These are phyloP conservation scores for Russula sp. DNA, from an alignment of 768 basidiomycete species.

Conservation along the genomic window DNA sequence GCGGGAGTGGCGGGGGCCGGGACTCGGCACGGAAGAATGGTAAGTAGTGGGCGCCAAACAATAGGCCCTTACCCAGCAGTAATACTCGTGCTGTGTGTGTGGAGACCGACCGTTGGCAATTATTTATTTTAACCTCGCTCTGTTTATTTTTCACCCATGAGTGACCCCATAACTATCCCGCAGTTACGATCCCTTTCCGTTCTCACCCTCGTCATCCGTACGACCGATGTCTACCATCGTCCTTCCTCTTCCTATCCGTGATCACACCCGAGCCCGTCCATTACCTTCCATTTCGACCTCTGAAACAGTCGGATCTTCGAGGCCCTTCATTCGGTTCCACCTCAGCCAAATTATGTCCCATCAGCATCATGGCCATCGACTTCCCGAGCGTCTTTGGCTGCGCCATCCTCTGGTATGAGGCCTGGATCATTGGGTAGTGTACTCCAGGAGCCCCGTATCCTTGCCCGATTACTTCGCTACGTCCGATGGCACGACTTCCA, in stretches of 20 bases:
- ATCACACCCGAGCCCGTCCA: slow-evolving; percentile 1
- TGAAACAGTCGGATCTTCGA: not conserved
- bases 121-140: slow-evolving; percentile 1
- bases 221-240: slow-evolving; percentile 5
- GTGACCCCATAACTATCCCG: not conserved
- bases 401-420: slow-evolving; percentile 1
- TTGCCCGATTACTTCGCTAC: slow-evolving; percentile 37
- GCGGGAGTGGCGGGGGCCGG: not conserved
- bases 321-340: not conserved
- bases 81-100: slow-evolving; percentile 13
- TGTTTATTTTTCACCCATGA: not conserved
- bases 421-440: slow-evolving; percentile 33
- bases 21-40: not conserved
- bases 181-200: too few species aligned
- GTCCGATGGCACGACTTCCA: slow-evolving; percentile 44
- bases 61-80: not conserved
- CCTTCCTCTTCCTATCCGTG: not conserved
- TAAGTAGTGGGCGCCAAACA: not conserved
- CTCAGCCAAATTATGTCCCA: not conserved
- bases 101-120: not conserved
- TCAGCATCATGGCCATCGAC: not conserved
- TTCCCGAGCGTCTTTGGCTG: not conserved
- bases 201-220: not conserved
- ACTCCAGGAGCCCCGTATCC: slow-evolving; percentile 39
- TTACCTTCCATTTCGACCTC: slow-evolving; percentile 5